Evolutionary conservation across 2,329 filamentous ascomycete genomes (phyloP), one percentile per base, ranked within the genome.

Genomic region (Zalaria obscura): DNA sequence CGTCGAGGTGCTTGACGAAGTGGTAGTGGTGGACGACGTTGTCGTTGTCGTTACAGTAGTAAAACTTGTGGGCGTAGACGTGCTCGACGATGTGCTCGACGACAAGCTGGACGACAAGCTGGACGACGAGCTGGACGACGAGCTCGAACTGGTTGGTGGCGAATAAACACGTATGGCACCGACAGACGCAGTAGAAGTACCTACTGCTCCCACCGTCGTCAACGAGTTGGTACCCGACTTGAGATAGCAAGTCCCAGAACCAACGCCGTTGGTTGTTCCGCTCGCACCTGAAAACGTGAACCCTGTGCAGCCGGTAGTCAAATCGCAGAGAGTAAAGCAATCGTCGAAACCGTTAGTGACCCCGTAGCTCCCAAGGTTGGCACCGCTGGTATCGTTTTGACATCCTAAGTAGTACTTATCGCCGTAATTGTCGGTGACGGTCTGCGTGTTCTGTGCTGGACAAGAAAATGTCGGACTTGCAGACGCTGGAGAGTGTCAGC

Each of bases 241-340:
- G 11, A 46, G 25, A 27, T 40, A 46, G 31, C 46, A 48, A 3
- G 27, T 28, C 3, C 46, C 46, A 4, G 34, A 9, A 27, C 46
- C 46, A 18, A 18, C 18, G 18, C 18, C 18, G 18, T 18, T 18
- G 18, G 18, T 18, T 4, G 31, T 34, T 2, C 46, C 46, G 25
- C 40, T 46, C 5, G 41, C 8, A 8, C 44, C 46, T 9, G 28
- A 2, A 25, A 39, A 48, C 5, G 34, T 36, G 18, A 41, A 48
- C 5, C 18, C 44, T 3, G 32, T 44, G 38, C 46, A 48, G 25
- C 1, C n/a, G 5, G 39, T 25, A 5, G 27, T 5, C 25, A 27
- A 36, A 27, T 44, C 39, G 28, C 44, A 46, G 3, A 37, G 35
- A 18, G 34, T 34, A 28, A 46, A 44, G 11, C 46, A 48, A 11